Evolutionary conservation across 345 rosid species (phyloP), one percentile per base, ranked within the genome.

Genomic region (Acer negundo): DNA sequence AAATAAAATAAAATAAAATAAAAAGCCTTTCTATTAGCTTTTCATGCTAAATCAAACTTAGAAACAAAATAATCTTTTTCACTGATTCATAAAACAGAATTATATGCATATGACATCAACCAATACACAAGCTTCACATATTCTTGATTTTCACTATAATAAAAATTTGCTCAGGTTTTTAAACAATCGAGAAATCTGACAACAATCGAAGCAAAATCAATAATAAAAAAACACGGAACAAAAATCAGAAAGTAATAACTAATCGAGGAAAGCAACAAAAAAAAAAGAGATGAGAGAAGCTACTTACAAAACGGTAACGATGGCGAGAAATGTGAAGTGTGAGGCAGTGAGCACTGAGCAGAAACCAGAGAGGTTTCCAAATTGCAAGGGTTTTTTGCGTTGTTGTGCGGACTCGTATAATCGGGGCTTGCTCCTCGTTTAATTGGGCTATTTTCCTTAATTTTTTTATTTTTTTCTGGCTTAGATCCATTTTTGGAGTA

Each of bases 261-360:
- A 19, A 19, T 67, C 23, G 46, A 38, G 1, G 26, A 3, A 38
- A 67, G 70, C 10, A 67, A 7, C 40, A 28, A 63, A 26, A 26
- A 5, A 5, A 19, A 53, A 10, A 67, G 10, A 40, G 10, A n/a
- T 15, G 46, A n/a, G 55, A 53, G 16, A 42, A 71, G 7, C 9
- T 24, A 55, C 74, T 71, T 55, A 71, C 74, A 71, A 15, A 70
- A 19, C 16, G 56, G 15, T 22, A 12, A 40, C 26, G 12, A 59
- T 59, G 22, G 63, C 63, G 63, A 19, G 12, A 22, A 59, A n/a
- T 59, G 63, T 59, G 63, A 59, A 19, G 63, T 35, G 6, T 35
- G 38, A 35, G 4, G 38, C 6, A 35, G 38, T 35, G 38, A 35
- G 38, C 38, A 3, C 6, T 58, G 12, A 9, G n/a, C 58, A 20